Evolutionary conservation across 139 green algal species (phyloP).

Genomic region (Gonium pectorale): DNA sequence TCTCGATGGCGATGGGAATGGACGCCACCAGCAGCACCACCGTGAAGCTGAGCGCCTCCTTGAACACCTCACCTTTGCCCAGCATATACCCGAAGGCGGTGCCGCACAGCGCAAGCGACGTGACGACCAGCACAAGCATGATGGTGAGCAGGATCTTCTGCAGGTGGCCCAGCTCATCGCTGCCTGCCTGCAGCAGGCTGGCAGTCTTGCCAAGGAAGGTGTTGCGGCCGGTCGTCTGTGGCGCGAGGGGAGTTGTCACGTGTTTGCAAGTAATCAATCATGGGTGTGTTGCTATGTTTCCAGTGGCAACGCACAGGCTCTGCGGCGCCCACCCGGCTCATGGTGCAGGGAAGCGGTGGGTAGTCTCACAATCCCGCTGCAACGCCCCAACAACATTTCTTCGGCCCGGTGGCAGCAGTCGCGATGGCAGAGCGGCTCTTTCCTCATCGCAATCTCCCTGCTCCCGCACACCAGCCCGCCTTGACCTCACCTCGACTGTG

Average conservation of each 20-base stretch:
- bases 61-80: conserved; percentile 23
- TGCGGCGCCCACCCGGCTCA: no score
- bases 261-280: no score
- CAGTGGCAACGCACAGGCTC: no score
- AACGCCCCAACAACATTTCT: no score
- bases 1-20: conserved; percentile 82
- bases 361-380: no score
- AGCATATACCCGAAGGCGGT: conserved; percentile 79
- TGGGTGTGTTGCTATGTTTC: no score
- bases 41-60: conserved; percentile 30
- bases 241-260: no score
- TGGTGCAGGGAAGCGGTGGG: no score
- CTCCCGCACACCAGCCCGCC: background rate
- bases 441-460: no score
- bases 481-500: conserved; percentile 19
- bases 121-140: conserved; percentile 75
- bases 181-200: conserved; percentile 71
- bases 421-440: no score
- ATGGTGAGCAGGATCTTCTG: conserved; percentile 85
- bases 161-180: conserved; percentile 72
- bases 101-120: conserved; percentile 76
- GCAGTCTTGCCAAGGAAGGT: conserved; percentile 93
- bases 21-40: conserved; percentile 83
- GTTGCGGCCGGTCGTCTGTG: conserved; percentile 76
- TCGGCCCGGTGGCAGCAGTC: no score